phyloP scores from a whole-genome alignment of 441 rosid genomes.

The Mallotus japonicus region DNA sequence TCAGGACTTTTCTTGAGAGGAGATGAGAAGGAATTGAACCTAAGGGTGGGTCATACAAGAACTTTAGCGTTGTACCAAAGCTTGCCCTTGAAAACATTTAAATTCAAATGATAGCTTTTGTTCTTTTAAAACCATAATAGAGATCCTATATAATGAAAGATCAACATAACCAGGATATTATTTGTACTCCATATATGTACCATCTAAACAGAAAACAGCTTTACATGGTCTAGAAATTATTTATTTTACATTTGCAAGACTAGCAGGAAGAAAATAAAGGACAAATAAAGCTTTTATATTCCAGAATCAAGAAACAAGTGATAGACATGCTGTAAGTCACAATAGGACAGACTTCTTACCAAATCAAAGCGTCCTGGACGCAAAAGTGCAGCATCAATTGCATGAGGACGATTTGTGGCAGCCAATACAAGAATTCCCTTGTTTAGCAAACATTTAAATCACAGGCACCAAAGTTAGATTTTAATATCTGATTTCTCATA shows the following conservation, averaged over 20 bases:
- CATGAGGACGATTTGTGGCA: conserved; percentile 85
- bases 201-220: background rate
- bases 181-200: background rate
- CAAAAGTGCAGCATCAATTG: conserved; percentile 92
- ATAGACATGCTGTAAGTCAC: background rate
- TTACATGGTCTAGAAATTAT: too few species aligned
- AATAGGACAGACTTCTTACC: conserved; percentile 39
- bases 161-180: background rate
- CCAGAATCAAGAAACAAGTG: background rate
- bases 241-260: conserved; percentile 1
- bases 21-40: background rate
- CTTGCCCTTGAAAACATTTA: background rate
- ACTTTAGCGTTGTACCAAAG: background rate
- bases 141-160: background rate
- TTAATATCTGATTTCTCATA: conserved; percentile 1
- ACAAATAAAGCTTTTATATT: background rate
- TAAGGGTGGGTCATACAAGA: background rate
- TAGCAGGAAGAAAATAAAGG: background rate
- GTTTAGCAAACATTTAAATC: conserved; percentile 9
- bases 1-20: background rate
- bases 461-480: conserved; percentile 5
- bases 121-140: background rate
- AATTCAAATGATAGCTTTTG: background rate
- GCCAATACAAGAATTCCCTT: conserved; percentile 93
- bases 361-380: conserved; percentile 92